phyloP scores from a whole-genome alignment of 805 yeast species.

The Vanderwaltozyma polyspora region DNA sequence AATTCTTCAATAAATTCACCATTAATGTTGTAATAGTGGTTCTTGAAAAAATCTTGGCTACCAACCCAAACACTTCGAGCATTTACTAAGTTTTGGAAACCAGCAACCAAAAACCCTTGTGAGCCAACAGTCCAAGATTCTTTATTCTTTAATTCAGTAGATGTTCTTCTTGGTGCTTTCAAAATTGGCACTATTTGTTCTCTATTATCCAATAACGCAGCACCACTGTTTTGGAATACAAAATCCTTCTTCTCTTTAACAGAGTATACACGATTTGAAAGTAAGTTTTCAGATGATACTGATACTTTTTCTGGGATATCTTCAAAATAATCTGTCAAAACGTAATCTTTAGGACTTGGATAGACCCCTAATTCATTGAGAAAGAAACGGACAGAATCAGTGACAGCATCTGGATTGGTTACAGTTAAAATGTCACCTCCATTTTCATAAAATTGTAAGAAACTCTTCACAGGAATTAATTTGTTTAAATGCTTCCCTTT shows the following conservation, averaged over 20 bases:
- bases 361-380: constrained; percentile 72
- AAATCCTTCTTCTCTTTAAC: constrained; percentile 8
- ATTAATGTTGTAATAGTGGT: constrained; percentile 28
- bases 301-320: constrained; percentile 5
- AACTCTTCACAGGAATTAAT: constrained; percentile 33
- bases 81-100: constrained; percentile 67
- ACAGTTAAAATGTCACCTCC: constrained; percentile 72
- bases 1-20: constrained; percentile 35
- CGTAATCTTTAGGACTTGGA: constrained; percentile 67
- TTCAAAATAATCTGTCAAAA: constrained; percentile 55
- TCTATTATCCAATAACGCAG: constrained; percentile 60
- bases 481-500: constrained; percentile 35
- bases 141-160: constrained; percentile 49
- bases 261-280: constrained; percentile 2
- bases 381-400: constrained; percentile 55
- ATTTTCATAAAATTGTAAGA: constrained; percentile 47
- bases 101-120: constrained; percentile 67
- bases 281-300: constrained; percentile 8
- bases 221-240: constrained; percentile 39
- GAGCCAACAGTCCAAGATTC: constrained; percentile 69
- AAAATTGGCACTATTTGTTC: constrained; percentile 61
- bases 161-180: constrained; percentile 54
- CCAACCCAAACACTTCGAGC: constrained; percentile 81
- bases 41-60: constrained; percentile 41
- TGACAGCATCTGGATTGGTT: constrained; percentile 38